Evolutionary conservation across 805 yeast species (phyloP).

Genomic region (Wickerhamiella galacta): DNA sequence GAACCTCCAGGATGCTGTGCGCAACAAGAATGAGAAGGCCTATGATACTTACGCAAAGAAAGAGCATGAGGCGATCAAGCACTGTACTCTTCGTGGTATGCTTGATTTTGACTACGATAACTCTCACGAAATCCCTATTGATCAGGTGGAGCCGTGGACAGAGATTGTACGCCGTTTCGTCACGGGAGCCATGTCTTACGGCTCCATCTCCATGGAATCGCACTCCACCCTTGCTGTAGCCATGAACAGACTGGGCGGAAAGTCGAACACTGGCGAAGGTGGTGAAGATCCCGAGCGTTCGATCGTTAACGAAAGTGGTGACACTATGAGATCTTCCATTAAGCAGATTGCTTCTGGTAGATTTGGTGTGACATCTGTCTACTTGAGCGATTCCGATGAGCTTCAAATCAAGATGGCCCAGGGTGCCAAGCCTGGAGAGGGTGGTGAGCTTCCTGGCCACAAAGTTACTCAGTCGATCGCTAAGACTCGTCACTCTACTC

Average conservation of each 20-base stretch:
- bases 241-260: conserved; percentile 95
- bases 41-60: conserved; percentile 78
- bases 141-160: conserved; percentile 99
- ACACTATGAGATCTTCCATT: conserved; percentile 96
- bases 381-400: conserved; percentile 91
- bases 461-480: conserved; percentile 82
- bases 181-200: conserved; percentile 99
- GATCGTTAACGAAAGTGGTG: conserved; percentile 65
- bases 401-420: conserved; percentile 97
- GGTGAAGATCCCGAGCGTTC: conserved; percentile 96
- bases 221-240: conserved; percentile 97
- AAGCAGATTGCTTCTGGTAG: conserved; percentile 97
- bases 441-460: conserved; percentile 95
- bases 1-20: conserved; percentile 91
- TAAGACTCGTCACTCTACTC: conserved; percentile 89
- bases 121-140: conserved; percentile 70
- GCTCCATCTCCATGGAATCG: conserved; percentile 96
- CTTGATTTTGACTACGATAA: conserved; percentile 72
- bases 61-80: conserved; percentile 79
- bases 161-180: conserved; percentile 93
- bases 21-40: conserved; percentile 87
- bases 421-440: conserved; percentile 99
- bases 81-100: conserved; percentile 87
- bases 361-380: conserved; percentile 92
- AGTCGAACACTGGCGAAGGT: conserved; percentile 98